Evolutionary conservation across 129 eudicot genomes (phyloP).

Genomic region (Logfia minima): DNA sequence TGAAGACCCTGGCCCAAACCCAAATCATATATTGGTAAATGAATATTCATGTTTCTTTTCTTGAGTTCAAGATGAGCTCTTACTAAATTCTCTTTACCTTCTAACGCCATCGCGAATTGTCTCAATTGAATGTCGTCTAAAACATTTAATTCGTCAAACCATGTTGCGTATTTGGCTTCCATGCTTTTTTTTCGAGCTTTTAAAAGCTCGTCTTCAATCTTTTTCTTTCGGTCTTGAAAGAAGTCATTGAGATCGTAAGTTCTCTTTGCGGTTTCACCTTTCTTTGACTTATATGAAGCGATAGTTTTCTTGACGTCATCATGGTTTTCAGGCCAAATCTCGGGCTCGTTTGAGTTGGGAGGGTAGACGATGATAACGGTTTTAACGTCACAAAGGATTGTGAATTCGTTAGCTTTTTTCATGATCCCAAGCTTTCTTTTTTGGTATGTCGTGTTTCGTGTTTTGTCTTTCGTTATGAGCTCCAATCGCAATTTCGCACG

Average conservation of each 20-base stretch:
- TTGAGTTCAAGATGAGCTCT: conserved; percentile 12
- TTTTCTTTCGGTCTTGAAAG: conserved; percentile 45
- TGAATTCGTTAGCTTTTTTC: conserved; percentile 49
- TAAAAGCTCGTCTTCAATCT: conserved; percentile 50
- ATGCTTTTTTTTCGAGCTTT: conserved; percentile 41
- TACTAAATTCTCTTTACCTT: conserved; percentile 23
- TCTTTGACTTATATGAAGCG: conserved; percentile 39
- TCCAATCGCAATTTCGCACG: conserved; percentile 43
- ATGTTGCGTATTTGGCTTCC: conserved; percentile 52
- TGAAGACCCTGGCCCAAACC: conserved; percentile 8
- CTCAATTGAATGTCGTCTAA: conserved; percentile 29
- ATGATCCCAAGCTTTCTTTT: conserved; percentile 48
- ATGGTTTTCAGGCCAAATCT: conserved; percentile 45
- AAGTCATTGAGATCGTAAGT: conserved; percentile 39
- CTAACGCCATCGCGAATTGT: conserved; percentile 28
- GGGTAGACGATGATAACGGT: conserved; percentile 46
- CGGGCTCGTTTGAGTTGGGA: conserved; percentile 31
- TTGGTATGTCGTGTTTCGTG: conserved; percentile 42
- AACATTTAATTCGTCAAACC: conserved; percentile 37
- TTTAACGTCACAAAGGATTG: conserved; percentile 46
- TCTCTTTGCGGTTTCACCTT: conserved; percentile 30
- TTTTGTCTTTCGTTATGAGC: conserved; percentile 49
- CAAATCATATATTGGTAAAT: background rate
- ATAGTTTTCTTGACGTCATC: conserved; percentile 30
- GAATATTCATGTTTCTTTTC: conserved; percentile 26